These are phyloP conservation scores for Exophiala sideris DNA, from an alignment of 2,329 filamentous ascomycete genomes.

Conservation along the genomic window DNA sequence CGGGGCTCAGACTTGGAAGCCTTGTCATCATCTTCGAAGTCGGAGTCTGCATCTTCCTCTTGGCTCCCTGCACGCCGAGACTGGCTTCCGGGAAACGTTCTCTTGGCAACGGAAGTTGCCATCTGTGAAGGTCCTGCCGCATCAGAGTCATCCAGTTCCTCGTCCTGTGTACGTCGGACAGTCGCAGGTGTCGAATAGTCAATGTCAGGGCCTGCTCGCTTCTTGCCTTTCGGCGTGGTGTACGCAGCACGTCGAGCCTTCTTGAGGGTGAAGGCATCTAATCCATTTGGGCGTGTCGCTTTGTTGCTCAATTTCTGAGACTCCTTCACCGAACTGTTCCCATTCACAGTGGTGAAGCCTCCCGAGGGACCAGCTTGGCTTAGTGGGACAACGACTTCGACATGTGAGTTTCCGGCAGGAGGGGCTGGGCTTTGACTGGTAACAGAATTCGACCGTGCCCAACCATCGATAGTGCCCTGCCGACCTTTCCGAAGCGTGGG, in stretches of 20 bases:
- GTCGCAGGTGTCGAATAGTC: constrained; percentile 15
- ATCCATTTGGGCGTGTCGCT: background rate
- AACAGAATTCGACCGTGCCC: constrained; percentile 16
- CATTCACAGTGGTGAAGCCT: background rate
- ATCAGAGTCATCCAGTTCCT: background rate
- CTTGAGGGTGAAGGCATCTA: constrained; percentile 1
- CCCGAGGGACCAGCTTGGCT: constrained; percentile 12
- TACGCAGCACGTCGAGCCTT: constrained; percentile 10
- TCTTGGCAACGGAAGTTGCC: constrained; percentile 21
- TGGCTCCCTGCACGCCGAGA: background rate
- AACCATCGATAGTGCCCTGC: constrained; percentile 21
- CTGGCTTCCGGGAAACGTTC: constrained; percentile 6
- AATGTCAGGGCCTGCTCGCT: constrained; percentile 17
- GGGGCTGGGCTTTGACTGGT: constrained; percentile 17
- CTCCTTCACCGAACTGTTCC: background rate
- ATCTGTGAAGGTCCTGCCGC: constrained; percentile 9
- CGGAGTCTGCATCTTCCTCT: constrained; percentile 11
- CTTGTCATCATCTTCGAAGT: background rate
- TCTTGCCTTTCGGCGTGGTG: constrained; percentile 20
- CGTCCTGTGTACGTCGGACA: background rate
- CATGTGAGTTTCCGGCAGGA: constrained; percentile 8
- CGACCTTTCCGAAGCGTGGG: constrained; percentile 11
- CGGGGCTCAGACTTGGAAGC: background rate
- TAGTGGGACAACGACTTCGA: constrained; percentile 18
- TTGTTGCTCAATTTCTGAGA: background rate